Evolutionary conservation across 2,329 filamentous ascomycete species (phyloP).

Genomic region (Zymoseptoria passerinii): DNA sequence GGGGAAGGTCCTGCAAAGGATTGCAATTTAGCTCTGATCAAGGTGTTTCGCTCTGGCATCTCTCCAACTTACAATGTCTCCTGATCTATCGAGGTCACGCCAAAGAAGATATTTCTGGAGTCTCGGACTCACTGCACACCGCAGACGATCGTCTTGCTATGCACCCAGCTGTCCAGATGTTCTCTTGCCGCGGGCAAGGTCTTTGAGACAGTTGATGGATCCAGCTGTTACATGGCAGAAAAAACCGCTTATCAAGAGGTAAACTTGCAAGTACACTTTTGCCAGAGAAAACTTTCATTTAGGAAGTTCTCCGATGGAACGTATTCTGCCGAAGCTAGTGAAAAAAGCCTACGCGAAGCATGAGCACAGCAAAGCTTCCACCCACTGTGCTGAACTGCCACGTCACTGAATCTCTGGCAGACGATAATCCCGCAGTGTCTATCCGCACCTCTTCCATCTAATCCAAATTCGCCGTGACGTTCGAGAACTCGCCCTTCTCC

Average conservation of each 20-base stretch:
- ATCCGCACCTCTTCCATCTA: constrained; percentile 6
- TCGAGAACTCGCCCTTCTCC: constrained; percentile 96
- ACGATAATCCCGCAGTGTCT: background rate
- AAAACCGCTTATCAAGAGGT: background rate
- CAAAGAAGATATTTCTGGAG: too few relatives aligned
- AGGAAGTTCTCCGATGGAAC: background rate
- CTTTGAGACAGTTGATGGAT: background rate
- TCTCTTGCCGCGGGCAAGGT: background rate
- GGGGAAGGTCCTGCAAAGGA: too few relatives aligned
- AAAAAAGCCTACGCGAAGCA: background rate
- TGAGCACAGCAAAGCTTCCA: background rate
- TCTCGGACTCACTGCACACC: too few relatives aligned
- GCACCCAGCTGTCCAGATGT: background rate
- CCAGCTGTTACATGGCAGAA: background rate
- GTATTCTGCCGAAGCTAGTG: background rate
- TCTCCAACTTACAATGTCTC: background rate
- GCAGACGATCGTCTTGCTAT: background rate
- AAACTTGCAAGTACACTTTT: background rate
- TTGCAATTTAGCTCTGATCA: too few relatives aligned
- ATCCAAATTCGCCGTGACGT: constrained; percentile 68
- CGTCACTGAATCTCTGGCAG: background rate
- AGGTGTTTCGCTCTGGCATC: too few relatives aligned
- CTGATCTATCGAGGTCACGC: background rate
- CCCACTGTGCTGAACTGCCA: background rate
- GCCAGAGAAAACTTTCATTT: background rate